Base-by-base conservation (phyloP, 208 protist species). In the Histomonas meleagridis region DNA sequence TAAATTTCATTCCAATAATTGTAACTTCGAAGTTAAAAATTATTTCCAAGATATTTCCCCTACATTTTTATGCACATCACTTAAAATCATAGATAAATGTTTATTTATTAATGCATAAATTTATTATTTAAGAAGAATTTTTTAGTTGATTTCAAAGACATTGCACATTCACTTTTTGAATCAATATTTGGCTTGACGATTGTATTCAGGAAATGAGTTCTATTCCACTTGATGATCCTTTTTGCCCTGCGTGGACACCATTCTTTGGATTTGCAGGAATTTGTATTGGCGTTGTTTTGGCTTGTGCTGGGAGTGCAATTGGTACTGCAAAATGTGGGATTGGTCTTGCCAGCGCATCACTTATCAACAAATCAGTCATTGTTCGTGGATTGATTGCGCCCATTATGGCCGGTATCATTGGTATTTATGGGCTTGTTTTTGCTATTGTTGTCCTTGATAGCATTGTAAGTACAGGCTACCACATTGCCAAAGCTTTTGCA, bases 351-450 rank as follows among this genome's bases (percentile, higher is more conserved):
- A 51, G 40, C 48, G 70, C 70, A 32, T 81, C 70, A 51, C 3
- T 81, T 14, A 81, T 81, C 70, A 81, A 81, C 18, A 81, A 81
- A 81, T 23, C 40, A 32, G 70, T 81, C n/a, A 81, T 81, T 12
- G 70, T 81, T 28, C 35, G 70, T 46, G 70, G n/a, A 10, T 28
- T 81, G 9, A 81, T 81, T 21, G 70, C 70, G 10, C 70, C 70
- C 10, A 81, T 81, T 81, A 81, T 81, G 70, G 70, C 70, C 21
- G 70, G 70, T 81, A 81, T 81, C 21, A 81, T 81, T 51, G 70
- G 70, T 81, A 81, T 81, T 81, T 81, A 81, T 23, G 70, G 70
- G 32, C 70, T 81, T 23, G 70, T 81, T 81, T 81, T 81, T 23
- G 1, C 70, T 32, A 81, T 81, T 28, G 70, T 81, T 35, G 43